phyloP scores from a whole-genome alignment of 129 eudicot species.

The Artemisia annua region DNA sequence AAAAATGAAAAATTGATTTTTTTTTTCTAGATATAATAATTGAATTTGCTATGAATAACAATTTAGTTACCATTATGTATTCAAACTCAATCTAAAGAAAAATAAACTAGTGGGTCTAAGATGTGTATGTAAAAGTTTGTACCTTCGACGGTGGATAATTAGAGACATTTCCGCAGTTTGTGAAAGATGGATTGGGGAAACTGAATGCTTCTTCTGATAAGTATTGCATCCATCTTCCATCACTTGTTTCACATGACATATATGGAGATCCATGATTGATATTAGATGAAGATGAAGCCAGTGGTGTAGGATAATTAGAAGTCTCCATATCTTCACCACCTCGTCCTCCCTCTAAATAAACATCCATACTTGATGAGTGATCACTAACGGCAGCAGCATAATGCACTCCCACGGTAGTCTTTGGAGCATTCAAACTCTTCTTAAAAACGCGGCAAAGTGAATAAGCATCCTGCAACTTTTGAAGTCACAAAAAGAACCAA shows the following conservation, averaged over 20 bases:
- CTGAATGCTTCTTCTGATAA: constrained; percentile 74
- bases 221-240: constrained; percentile 82
- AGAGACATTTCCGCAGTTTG: constrained; percentile 42
- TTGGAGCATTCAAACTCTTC: constrained; percentile 74
- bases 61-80: too few species aligned
- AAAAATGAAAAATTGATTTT: neutral
- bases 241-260: constrained; percentile 40
- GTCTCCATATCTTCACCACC: constrained; percentile 65
- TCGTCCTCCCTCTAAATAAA: constrained; percentile 73
- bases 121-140: neutral
- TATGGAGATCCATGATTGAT: constrained; percentile 44
- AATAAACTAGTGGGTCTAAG: neutral
- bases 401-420: constrained; percentile 45
- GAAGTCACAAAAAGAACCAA: constrained; percentile 4
- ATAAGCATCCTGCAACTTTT: constrained; percentile 79
- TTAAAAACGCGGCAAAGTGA: constrained; percentile 92
- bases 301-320: constrained; percentile 50
- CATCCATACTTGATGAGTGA: constrained; percentile 67
- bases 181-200: constrained; percentile 59
- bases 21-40: neutral
- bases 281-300: constrained; percentile 46
- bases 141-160: constrained; percentile 79
- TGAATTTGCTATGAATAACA: too few species aligned
- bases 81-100: too few species aligned
- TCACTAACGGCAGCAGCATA: constrained; percentile 51